Percentiles rank a stretch among this genome's conserved stretches.
These are phyloP conservation scores for Linum usitatissimum DNA, from an alignment of 345 rosid species.

Conservation along the genomic window DNA sequence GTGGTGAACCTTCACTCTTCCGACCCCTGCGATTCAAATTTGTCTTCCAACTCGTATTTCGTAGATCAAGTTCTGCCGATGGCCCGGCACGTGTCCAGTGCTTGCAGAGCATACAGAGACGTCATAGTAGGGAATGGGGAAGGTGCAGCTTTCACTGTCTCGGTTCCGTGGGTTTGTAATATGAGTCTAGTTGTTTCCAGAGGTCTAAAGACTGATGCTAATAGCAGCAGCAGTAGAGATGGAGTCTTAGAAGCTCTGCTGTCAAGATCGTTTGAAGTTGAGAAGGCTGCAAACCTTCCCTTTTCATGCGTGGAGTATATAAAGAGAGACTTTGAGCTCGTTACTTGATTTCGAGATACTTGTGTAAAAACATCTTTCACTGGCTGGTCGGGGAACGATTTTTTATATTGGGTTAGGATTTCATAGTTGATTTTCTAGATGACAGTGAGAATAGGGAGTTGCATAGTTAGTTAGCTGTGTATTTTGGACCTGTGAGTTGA, in stretches of 20 bases:
- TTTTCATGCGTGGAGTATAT: slow-evolving; percentile 59
- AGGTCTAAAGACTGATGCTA: slow-evolving; percentile 24
- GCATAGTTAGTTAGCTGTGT: not conserved
- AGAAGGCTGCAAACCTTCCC: slow-evolving; percentile 41
- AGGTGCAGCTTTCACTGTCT: slow-evolving; percentile 45
- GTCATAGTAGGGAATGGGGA: slow-evolving; percentile 28
- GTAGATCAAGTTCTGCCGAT: slow-evolving; percentile 29
- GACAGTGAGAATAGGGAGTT: not conserved
- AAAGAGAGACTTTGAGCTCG: slow-evolving; percentile 38
- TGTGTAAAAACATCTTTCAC: not conserved
- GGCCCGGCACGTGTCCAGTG: slow-evolving; percentile 44
- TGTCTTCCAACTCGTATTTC: slow-evolving; percentile 19
- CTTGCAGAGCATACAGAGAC: slow-evolving; percentile 50
- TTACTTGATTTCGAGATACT: slow-evolving; percentile 19
- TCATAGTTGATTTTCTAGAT: not conserved
- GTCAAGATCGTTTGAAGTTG: slow-evolving; percentile 47
- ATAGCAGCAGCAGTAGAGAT: slow-evolving; percentile 24
- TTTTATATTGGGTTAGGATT: not conserved
- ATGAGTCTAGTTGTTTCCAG: slow-evolving; percentile 58
- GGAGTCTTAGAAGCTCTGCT: slow-evolving; percentile 25
- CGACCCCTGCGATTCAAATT: slow-evolving; percentile 17
- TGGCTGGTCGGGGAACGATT: not conserved
- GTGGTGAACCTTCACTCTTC: slow-evolving; percentile 86
- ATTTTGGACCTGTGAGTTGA: too few relatives aligned
- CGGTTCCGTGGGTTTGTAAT: slow-evolving; percentile 78